These are phyloP conservation scores for Penicillium alfredii DNA, from an alignment of 495 filamentous ascomycete genomes.

Conservation along the genomic window DNA sequence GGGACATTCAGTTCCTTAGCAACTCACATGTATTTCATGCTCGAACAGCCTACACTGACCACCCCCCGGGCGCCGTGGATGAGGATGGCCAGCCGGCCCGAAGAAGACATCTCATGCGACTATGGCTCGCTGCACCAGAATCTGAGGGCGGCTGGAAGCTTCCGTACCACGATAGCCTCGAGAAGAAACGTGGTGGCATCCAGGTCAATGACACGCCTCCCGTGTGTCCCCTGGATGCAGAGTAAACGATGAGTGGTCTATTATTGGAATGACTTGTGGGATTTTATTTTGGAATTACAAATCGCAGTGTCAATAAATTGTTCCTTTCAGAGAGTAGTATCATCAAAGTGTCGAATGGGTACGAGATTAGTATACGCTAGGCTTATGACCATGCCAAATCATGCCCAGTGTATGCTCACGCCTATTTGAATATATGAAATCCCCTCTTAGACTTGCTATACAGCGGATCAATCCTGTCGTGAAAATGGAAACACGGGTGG, in stretches of 20 bases:
- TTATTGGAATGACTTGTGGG: too few species aligned
- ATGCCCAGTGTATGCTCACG: too few species aligned
- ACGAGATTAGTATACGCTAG: too few species aligned
- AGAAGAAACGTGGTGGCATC: constrained; percentile 76
- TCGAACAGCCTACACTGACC: constrained; percentile 58
- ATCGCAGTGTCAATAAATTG: too few species aligned
- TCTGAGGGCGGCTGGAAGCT: constrained; percentile 74
- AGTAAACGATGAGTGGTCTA: too few species aligned
- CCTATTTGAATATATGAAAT: too few species aligned
- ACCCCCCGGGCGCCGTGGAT: constrained; percentile 37
- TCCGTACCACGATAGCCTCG: constrained; percentile 63
- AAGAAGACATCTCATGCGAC: constrained; percentile 65
- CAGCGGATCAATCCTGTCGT: constrained; percentile 13
- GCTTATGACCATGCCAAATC: neutral
- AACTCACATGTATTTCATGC: constrained; percentile 63
- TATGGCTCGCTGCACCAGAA: constrained; percentile 74
- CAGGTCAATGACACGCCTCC: constrained; percentile 70
- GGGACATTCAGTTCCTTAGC: constrained; percentile 66
- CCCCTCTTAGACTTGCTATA: constrained; percentile 1
- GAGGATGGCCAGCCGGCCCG: constrained; percentile 37
- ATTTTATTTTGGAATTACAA: too few species aligned
- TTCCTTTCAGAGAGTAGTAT: too few species aligned
- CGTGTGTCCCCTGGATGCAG: constrained; percentile 56
- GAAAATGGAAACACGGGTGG: constrained; percentile 26
- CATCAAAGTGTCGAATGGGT: too few species aligned